These are phyloP conservation scores for Boletus vinaceobasis DNA, from an alignment of 768 basidiomycete genomes.

Conservation along the genomic window DNA sequence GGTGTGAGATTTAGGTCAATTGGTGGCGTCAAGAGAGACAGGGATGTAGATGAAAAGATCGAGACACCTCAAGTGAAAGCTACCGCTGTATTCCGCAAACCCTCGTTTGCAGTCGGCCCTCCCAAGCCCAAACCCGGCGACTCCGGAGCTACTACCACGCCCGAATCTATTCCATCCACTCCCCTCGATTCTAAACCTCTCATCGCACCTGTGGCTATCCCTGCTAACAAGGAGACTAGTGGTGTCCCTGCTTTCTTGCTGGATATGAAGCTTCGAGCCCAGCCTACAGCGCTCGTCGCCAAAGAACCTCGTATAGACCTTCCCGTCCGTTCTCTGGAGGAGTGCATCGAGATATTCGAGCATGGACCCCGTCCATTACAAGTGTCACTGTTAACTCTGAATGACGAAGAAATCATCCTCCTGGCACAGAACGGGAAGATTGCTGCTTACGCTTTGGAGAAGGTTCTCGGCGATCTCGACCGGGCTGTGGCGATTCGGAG, in stretches of 20 bases:
- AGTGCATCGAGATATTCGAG: conserved; percentile 78
- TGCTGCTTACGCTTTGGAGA: conserved; percentile 92
- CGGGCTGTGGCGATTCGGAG: conserved; percentile 85
- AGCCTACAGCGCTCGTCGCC: conserved; percentile 12
- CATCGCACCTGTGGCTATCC: conserved; percentile 25
- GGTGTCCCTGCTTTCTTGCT: conserved; percentile 30
- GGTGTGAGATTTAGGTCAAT: conserved; percentile 30
- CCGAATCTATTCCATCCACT: conserved; percentile 17
- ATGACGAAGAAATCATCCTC: conserved; percentile 89
- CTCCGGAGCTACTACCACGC: conserved; percentile 15
- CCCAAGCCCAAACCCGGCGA: conserved; percentile 16
- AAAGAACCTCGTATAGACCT: conserved; percentile 14
- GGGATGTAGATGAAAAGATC: conserved; percentile 20
- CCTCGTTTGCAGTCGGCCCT: conserved; percentile 27
- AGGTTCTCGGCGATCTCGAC: conserved; percentile 84
- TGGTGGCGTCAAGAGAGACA: conserved; percentile 17
- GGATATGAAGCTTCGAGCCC: conserved; percentile 34
- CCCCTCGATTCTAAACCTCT: conserved; percentile 13
- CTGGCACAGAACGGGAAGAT: conserved; percentile 91
- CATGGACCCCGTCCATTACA: conserved; percentile 63
- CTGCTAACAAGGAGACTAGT: conserved; percentile 13
- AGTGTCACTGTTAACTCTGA: conserved; percentile 57
- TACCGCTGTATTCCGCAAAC: conserved; percentile 12
- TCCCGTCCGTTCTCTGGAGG: conserved; percentile 57
- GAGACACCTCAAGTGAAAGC: conserved; percentile 13